Base-by-base conservation (phyloP, 768 basidiomycete genomes). In the Boletus huronensis region DNA sequence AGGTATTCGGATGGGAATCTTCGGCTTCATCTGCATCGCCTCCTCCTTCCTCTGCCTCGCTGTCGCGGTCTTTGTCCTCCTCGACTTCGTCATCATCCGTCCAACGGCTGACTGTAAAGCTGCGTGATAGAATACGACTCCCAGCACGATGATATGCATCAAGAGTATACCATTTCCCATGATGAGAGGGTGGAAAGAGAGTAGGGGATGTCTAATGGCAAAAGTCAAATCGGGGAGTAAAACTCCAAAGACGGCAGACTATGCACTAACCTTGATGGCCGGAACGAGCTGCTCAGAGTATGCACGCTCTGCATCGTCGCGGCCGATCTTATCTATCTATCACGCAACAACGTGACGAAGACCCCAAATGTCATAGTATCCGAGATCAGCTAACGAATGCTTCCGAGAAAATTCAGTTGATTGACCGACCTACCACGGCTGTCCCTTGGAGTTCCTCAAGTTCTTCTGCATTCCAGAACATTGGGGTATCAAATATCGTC, bases 401-500 rank as follows among this genome's bases (percentile, higher is more conserved):
- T 23, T 25, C n/a, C n/a, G 23, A 53, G 48, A 19, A 32, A 6
- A 23, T 34, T 6, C 32, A 41, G n/a, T 10, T 35, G 44, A 53
- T 23, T 39, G 66, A 82, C 80, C 65, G 67, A 93, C 92, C 82
- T 79, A 92, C 79, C 71, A 98, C 84, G n/a, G 85, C 81, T 41
- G 93, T 96, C 0, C 93, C 97, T 53, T 76, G 73, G 14, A 99
- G 77, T 59, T 91, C 86, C 25, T 74, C 70, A 10, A 95, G 71
- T 50, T 97, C 93, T 3, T 78, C 79, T 3, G 80, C 77, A 40
- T 67, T 74, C 97, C 97, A 98, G 66, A 98, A 95, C 90, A 99
- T 98, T 0, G 93, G 92, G 0, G 94, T 95, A 60, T 88, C 80
- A 66, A 98, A 98, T 13, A 60, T 56, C 13, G 64, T 75, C 0